Evolutionary conservation across 2,329 filamentous ascomycete genomes (phyloP), one percentile per base, ranked within the genome.

Genomic region (Venturiaceae sp.): DNA sequence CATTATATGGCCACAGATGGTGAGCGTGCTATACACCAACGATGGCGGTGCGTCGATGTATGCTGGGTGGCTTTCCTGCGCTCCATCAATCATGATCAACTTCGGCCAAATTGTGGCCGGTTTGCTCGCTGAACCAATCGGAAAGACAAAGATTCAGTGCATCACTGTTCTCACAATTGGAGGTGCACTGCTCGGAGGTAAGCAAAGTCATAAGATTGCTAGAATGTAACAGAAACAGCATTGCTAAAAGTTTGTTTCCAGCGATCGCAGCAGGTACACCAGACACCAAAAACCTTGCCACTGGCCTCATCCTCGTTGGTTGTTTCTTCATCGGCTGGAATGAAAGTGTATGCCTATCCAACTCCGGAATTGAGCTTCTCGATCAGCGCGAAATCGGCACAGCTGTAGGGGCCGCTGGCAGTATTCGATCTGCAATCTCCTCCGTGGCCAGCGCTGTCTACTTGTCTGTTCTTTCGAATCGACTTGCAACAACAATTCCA

Each of bases 391-490:
- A 76, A 16, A 75, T 76, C 46, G 74, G 74, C 30, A 64, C 74
- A 7, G 72, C 74, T 1, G 72, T 69, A 5, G 73, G 73, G n/a
- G 60, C 74, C 11, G 64, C 74, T 5, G 71, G 72, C 1, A 74
- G 72, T 2, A 71, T 75, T 36, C 70, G 73, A 4, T 71, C 73
- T 1, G 70, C 72, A 3, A 72, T 72, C n/a, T 72, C 71, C 30
- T 69, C 72, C 34, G 64, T 76, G 16, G 67, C 71, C 1, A 68
- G 69, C 55, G 68, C 71, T 26, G 61, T 75, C 37, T 75, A 73
- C 62, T 60, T 64, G 7, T 70, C 69, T n/a, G 63, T 76, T 34
- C 66, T 74, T 28, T 65, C 62, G 55, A 74, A 72, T 61, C 64
- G 72, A 60, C 64, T 74, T 14, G 60, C 64, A 39, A 64, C 67